A percentile compares a stretch with the other conserved stretches of the same genome.
These are phyloP conservation scores for Sodiomyces alkalinus DNA, from an alignment of 2,329 filamentous ascomycete genomes.

Conservation along the genomic window DNA sequence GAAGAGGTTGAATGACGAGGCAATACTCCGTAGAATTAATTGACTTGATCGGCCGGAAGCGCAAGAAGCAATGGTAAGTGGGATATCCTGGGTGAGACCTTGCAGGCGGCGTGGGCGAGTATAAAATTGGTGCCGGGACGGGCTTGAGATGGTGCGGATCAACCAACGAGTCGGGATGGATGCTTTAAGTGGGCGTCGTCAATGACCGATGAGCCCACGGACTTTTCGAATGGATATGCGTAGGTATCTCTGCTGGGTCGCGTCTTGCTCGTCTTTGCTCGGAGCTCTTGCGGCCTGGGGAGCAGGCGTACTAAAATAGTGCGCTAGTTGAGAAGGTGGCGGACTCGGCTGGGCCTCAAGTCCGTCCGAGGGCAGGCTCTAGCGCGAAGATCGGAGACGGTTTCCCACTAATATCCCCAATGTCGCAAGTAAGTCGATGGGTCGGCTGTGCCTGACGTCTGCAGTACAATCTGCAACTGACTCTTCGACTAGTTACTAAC, in stretches of 20 bases:
- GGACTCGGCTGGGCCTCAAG: slow-evolving; percentile 10
- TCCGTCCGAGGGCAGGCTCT: slow-evolving; percentile 8
- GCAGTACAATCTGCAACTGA: no score
- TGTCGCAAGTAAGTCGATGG: no score
- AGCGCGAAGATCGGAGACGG: slow-evolving; percentile 10
- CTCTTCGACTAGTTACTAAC: no score
- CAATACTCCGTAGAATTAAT: no score
- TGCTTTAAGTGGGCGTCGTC: slow-evolving; percentile 10
- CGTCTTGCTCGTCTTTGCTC: not conserved
- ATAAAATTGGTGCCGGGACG: slow-evolving; percentile 10
- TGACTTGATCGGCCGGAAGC: slow-evolving; percentile 4
- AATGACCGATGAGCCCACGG: slow-evolving; percentile 9
- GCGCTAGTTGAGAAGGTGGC: slow-evolving; percentile 7
- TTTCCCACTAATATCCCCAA: no score
- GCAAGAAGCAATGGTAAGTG: no score
- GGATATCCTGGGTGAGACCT: no score
- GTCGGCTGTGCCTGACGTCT: no score
- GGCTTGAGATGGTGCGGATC: slow-evolving; percentile 9
- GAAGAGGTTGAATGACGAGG: not conserved
- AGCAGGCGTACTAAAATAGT: slow-evolving; percentile 10
- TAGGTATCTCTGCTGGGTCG: not conserved
- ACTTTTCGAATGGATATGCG: slow-evolving; percentile 9
- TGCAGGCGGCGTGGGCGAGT: slow-evolving; percentile 10
- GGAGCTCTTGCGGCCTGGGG: slow-evolving; percentile 7
- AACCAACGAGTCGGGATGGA: slow-evolving; percentile 9